Evolutionary conservation across 2,329 filamentous ascomycete species (phyloP).

Genomic region (Phialemonium atrogriseum): DNA sequence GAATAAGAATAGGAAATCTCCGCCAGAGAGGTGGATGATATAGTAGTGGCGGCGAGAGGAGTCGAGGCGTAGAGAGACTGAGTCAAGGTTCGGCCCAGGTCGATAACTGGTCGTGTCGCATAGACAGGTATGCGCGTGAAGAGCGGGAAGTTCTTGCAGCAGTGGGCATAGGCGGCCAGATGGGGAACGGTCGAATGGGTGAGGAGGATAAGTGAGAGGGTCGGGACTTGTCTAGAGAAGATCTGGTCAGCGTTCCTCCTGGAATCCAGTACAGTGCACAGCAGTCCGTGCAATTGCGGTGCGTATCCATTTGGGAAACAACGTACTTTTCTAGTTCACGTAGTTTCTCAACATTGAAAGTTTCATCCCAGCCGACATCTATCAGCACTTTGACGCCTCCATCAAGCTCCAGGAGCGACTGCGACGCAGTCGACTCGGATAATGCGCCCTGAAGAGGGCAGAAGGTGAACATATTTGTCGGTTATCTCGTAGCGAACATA

Average conservation of each 20-base stretch:
- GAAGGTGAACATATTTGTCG: constrained; percentile 80
- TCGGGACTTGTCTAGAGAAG: constrained; percentile 67
- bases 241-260: constrained; percentile 12
- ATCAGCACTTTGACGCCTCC: constrained; percentile 92
- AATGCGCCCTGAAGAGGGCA: constrained; percentile 87
- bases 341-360: constrained; percentile 74
- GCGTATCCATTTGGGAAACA: too few species aligned
- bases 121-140: constrained; percentile 92
- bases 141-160: constrained; percentile 89
- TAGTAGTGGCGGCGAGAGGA: constrained; percentile 76
- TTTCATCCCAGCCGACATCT: constrained; percentile 93
- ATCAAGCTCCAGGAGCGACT: constrained; percentile 94
- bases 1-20: constrained; percentile 50
- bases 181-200: constrained; percentile 91
- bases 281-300: too few species aligned
- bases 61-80: constrained; percentile 91
- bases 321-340: constrained; percentile 81
- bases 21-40: constrained; percentile 64
- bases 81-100: constrained; percentile 80
- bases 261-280: too few species aligned
- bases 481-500: constrained; percentile 3
- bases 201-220: constrained; percentile 84
- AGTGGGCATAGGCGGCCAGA: constrained; percentile 88
- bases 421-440: constrained; percentile 76
- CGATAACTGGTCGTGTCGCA: constrained; percentile 87